These are phyloP conservation scores for Mortierella sp. DNA, from an alignment of 371 early-diverging fungal species.

Conservation along the genomic window DNA sequence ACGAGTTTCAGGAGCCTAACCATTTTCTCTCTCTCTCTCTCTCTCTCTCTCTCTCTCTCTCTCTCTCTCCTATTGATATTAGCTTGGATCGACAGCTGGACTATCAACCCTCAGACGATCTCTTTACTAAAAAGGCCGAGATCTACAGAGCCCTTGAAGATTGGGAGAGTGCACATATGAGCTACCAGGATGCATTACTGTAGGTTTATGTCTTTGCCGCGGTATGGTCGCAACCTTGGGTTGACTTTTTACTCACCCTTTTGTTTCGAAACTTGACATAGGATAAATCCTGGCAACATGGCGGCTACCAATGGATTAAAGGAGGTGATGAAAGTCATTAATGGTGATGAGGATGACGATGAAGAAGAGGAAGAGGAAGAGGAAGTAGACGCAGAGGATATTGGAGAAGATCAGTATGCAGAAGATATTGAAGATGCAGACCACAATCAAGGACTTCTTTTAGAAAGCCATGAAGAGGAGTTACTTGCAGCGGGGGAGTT, in stretches of 20 bases:
- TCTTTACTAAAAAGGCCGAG: conserved; percentile 27
- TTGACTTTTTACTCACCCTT: not conserved
- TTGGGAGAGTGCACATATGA: conserved; percentile 28
- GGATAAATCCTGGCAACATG: conserved; percentile 24
- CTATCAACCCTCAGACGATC: conserved; percentile 21
- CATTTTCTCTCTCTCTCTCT: too few relatives aligned
- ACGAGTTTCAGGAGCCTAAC: too few relatives aligned
- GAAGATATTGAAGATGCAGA: conserved; percentile 16
- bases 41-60: not conserved
- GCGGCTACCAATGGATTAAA: conserved; percentile 18
- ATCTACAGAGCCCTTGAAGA: conserved; percentile 20
- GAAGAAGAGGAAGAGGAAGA: conserved; percentile 6
- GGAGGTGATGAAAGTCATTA: conserved; percentile 25
- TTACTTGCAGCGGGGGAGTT: conserved; percentile 23
- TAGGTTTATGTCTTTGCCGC: not conserved
- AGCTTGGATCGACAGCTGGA: conserved; percentile 38
- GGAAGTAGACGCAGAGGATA: not conserved
- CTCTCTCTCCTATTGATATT: not conserved
- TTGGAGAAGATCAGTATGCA: conserved; percentile 7
- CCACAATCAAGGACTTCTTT: conserved; percentile 1
- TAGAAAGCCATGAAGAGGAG: conserved; percentile 22
- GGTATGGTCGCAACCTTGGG: too few relatives aligned
- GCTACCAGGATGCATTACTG: conserved; percentile 29
- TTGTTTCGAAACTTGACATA: not conserved
- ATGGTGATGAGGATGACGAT: conserved; percentile 31